Evolutionary conservation across 2,329 filamentous ascomycete genomes (phyloP).

Genomic region (Cladosporium oxysporum): DNA sequence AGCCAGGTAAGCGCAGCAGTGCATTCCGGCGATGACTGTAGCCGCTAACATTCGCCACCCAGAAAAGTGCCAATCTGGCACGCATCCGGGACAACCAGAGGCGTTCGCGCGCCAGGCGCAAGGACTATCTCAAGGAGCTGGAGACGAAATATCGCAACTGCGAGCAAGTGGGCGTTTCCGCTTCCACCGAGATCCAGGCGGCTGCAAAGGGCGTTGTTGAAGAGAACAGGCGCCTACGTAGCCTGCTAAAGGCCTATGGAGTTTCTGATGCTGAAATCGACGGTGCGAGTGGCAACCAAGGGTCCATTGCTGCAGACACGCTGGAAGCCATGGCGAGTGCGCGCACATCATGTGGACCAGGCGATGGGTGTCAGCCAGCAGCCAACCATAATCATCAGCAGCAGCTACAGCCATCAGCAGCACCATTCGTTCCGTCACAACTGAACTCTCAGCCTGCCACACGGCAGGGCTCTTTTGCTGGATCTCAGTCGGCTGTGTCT

Average conservation of each 20-base stretch:
- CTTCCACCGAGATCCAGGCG: slow-evolving; percentile 69
- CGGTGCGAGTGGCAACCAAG: slow-evolving; percentile 13
- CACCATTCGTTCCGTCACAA: neutral
- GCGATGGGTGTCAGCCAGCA: neutral
- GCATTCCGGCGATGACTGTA: neutral
- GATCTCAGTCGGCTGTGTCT: neutral
- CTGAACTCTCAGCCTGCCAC: neutral
- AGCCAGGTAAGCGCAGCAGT: slow-evolving; percentile 1
- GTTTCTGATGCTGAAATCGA: slow-evolving; percentile 57
- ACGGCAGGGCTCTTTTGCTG: neutral
- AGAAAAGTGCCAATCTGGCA: slow-evolving; percentile 47
- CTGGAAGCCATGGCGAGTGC: slow-evolving; percentile 23
- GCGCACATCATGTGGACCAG: slow-evolving; percentile 19
- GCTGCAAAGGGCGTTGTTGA: slow-evolving; percentile 68
- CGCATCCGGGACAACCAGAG: slow-evolving; percentile 77
- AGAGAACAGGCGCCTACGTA: slow-evolving; percentile 67
- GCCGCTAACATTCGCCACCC: slow-evolving; percentile 10
- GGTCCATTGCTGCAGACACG: slow-evolving; percentile 16
- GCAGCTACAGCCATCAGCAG: slow-evolving; percentile 5
- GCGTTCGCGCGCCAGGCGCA: slow-evolving; percentile 70
- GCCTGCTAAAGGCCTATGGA: slow-evolving; percentile 60
- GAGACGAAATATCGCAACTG: slow-evolving; percentile 65
- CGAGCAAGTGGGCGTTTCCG: slow-evolving; percentile 66
- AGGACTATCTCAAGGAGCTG: slow-evolving; percentile 71
- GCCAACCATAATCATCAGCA: neutral